A percentile compares a stretch with the other conserved stretches of the same genome.
These are phyloP conservation scores for Alternaria atra DNA, from an alignment of 2,329 filamentous ascomycete species.

Conservation along the genomic window DNA sequence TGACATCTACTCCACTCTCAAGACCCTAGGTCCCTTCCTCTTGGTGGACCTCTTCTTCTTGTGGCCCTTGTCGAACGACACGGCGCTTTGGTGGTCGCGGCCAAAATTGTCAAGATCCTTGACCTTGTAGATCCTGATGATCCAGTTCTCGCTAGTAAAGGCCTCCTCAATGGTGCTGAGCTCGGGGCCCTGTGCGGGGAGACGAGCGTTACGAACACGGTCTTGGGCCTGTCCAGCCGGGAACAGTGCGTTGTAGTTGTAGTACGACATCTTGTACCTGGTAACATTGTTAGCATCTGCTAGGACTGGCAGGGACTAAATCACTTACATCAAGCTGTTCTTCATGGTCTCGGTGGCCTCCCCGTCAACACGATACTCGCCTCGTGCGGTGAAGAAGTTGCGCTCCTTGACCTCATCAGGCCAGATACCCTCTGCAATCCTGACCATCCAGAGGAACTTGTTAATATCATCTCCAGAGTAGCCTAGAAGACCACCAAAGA, in stretches of 20 bases:
- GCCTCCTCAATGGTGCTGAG: slow-evolving; percentile 94
- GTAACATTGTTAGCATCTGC: slow-evolving; percentile 35
- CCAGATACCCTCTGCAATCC: slow-evolving; percentile 99
- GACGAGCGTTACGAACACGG: slow-evolving; percentile 80
- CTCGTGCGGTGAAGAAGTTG: slow-evolving; percentile 90
- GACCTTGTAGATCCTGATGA: slow-evolving; percentile 99
- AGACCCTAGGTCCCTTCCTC: slow-evolving; percentile 74
- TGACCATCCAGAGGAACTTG: slow-evolving; percentile 99
- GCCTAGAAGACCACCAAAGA: slow-evolving; percentile 93
- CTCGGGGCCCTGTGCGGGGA: slow-evolving; percentile 85
- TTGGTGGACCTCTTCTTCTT: slow-evolving; percentile 83
- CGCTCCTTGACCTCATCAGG: slow-evolving; percentile 98
- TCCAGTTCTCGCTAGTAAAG: slow-evolving; percentile 99
- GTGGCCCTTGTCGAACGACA: slow-evolving; percentile 77
- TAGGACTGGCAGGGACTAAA: neutral
- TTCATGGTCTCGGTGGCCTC: slow-evolving; percentile 96
- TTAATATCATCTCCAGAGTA: slow-evolving; percentile 99
- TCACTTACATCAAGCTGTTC: slow-evolving; percentile 94
- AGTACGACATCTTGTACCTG: slow-evolving; percentile 99
- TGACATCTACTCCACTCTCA: slow-evolving; percentile 73
- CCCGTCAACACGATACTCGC: slow-evolving; percentile 95
- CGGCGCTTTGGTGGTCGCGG: slow-evolving; percentile 77
- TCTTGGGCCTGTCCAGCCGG: slow-evolving; percentile 89
- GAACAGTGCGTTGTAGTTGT: slow-evolving; percentile 95
- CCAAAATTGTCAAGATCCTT: slow-evolving; percentile 98